phyloP scores from a whole-genome alignment of 2,329 filamentous ascomycete species.

The Scedosporium minutisporum region DNA sequence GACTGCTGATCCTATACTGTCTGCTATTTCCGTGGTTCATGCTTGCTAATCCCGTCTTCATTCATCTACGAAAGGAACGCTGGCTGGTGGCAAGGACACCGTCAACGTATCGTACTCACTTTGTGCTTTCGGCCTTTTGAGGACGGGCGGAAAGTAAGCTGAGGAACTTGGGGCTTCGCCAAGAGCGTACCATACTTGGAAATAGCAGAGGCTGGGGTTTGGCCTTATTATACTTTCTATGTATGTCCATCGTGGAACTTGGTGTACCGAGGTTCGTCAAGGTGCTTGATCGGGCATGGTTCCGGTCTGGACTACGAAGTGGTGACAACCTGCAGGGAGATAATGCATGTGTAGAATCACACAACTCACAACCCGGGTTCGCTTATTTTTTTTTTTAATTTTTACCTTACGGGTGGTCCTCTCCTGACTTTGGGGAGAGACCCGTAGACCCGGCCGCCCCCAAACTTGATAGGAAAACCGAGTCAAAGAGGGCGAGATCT shows the following conservation, averaged over 20 bases:
- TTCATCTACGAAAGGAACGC: neutral
- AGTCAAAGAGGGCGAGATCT: neutral
- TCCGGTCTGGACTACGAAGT: neutral
- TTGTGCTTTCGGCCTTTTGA: neutral
- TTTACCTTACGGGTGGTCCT: neutral
- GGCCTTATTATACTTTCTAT: neutral
- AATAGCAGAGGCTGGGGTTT: neutral
- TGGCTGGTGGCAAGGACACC: neutral
- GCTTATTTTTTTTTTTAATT: too few relatives aligned
- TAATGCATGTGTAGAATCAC: neutral
- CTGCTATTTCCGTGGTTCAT: too few relatives aligned
- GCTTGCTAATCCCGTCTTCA: too few relatives aligned
- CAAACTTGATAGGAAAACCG: too few relatives aligned
- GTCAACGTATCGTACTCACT: neutral
- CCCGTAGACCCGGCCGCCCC: neutral
- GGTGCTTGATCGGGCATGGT: neutral
- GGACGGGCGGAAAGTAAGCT: neutral
- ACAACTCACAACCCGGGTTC: neutral
- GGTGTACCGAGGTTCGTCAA: neutral
- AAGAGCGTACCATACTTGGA: neutral
- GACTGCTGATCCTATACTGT: neutral
- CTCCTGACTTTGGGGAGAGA: neutral
- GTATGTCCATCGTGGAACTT: neutral
- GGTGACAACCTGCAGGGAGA: neutral
- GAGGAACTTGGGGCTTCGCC: neutral